These are phyloP conservation scores for Xylaria sp. DNA, from an alignment of 2,329 filamentous ascomycete species.

Conservation along the genomic window DNA sequence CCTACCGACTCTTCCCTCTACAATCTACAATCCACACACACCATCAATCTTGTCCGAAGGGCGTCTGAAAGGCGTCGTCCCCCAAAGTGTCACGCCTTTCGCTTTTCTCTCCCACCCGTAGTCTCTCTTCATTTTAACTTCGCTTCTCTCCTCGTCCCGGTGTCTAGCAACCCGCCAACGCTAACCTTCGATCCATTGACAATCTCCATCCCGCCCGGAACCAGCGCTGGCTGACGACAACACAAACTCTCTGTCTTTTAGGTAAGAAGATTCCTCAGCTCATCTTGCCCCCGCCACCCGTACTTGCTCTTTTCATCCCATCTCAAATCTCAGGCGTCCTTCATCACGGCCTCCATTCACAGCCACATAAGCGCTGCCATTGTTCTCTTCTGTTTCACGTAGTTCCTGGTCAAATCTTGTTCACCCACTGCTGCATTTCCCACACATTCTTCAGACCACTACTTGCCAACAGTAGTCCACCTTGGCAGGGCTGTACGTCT, in stretches of 20 bases:
- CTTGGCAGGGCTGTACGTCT: slow-evolving; percentile 23
- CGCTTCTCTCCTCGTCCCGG: not conserved
- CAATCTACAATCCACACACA: slow-evolving; percentile 33
- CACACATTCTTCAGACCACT: slow-evolving; percentile 10
- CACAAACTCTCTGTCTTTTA: slow-evolving; percentile 22
- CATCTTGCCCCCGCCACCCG: slow-evolving; percentile 12
- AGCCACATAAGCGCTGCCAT: not conserved
- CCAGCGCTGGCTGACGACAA: slow-evolving; percentile 17
- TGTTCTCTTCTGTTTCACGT: not conserved
- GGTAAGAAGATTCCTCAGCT: slow-evolving; percentile 31
- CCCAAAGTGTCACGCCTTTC: slow-evolving; percentile 30
- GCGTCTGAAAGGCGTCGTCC: slow-evolving; percentile 37
- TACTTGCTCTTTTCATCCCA: not conserved
- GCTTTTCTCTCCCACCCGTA: slow-evolving; percentile 12
- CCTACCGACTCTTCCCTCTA: slow-evolving; percentile 37
- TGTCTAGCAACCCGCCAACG: slow-evolving; percentile 13
- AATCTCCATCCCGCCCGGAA: slow-evolving; percentile 6
- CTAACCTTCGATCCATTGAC: slow-evolving; percentile 13
- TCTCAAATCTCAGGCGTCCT: not conserved
- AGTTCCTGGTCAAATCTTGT: slow-evolving; percentile 20
- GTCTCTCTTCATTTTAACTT: not conserved
- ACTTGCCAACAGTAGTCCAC: not conserved
- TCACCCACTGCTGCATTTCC: slow-evolving; percentile 24
- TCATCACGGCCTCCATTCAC: not conserved
- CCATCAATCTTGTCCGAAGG: slow-evolving; percentile 30